Evolutionary conservation across 257 asterid species (phyloP), one percentile per base, ranked within the genome.

Genomic region (Cordia subcordata): DNA sequence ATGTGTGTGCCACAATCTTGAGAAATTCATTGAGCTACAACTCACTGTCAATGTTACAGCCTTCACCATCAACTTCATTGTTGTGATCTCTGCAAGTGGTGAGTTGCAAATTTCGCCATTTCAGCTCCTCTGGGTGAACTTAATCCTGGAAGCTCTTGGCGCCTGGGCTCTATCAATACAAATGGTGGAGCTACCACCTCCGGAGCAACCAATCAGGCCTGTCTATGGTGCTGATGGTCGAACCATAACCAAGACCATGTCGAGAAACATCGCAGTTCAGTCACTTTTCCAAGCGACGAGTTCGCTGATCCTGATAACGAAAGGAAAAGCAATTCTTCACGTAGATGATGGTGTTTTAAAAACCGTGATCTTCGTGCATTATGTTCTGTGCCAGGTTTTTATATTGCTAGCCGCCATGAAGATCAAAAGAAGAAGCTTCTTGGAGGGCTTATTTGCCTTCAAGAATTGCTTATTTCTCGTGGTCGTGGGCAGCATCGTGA

Each of bases 81-180:
- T 61, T 10, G 49, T 55, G 45, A 52, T 69, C 35, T 67, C 61
- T 1, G 57, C 14, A 11, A 61, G 53, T 58, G 49, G 53, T 16
- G 67, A n/a, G n/a, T n/a, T 23, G 1, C 66, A 52, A 44, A 37
- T 77, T 61, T 40, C 75, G 35, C 13, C 81, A 13, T 55, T 66
- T 47, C 73, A 80, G 45, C 40, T 80, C 14, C 68, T 80, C 5
- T 80, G 86, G 86, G 65, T 72, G 59, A 77, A 67, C 54, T 55
- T 80, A 32, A 15, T 64, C 0, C 56, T 74, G 55, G 86, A 71
- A 53, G 49, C 47, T 33, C 49, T 80, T 0, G 83, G 77, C 9
- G 79, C 79, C 3, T 62, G 72, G 20, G 75, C 73, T 14, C 58
- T 74, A 46, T 73, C 75, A 1, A 38, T 52, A 6, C 58, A 64